A percentile compares a stretch with the other conserved stretches of the same genome.
Evolutionary conservation across 2,329 filamentous ascomycete genomes (phyloP).

Genomic region (Cercospora sp.): DNA sequence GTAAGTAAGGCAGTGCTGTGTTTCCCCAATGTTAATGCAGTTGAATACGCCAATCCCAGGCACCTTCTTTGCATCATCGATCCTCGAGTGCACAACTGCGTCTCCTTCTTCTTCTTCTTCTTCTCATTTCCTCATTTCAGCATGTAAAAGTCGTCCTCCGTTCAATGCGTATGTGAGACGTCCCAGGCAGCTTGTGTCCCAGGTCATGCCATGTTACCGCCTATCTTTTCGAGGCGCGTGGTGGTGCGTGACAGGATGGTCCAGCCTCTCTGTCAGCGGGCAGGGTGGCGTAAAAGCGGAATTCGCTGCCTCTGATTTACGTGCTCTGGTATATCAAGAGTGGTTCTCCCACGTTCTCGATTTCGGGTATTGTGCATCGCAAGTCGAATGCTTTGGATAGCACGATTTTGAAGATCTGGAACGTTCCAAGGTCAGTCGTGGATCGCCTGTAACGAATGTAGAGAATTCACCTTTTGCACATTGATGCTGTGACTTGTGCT

Average conservation of each 20-base stretch:
- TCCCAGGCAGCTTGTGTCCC: conserved; percentile 8
- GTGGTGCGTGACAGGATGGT: conserved; percentile 19
- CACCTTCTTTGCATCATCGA: conserved; percentile 1
- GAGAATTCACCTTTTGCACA: conserved; percentile 79
- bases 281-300: background rate
- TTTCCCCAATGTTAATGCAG: conserved; percentile 8
- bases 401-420: conserved; percentile 98
- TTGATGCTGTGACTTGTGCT: conserved; percentile 99
- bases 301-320: background rate
- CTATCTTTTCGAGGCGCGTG: background rate
- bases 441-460: background rate
- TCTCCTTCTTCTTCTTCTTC: background rate
- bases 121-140: conserved; percentile 14
- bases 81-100: background rate
- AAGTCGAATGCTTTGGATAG: conserved; percentile 97
- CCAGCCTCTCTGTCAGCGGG: background rate
- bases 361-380: conserved; percentile 98
- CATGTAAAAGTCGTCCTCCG: conserved; percentile 18
- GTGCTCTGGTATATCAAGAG: conserved; percentile 74
- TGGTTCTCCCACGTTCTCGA: conserved; percentile 96
- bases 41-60: conserved; percentile 4
- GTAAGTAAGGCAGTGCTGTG: conserved; percentile 11
- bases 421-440: background rate
- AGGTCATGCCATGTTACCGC: conserved; percentile 1
- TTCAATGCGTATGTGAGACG: conserved; percentile 14